Percentiles rank a stretch among this genome's conserved stretches.
Evolutionary conservation across 257 asterid genomes (phyloP).

Genomic region (Nicotiana attenuata): DNA sequence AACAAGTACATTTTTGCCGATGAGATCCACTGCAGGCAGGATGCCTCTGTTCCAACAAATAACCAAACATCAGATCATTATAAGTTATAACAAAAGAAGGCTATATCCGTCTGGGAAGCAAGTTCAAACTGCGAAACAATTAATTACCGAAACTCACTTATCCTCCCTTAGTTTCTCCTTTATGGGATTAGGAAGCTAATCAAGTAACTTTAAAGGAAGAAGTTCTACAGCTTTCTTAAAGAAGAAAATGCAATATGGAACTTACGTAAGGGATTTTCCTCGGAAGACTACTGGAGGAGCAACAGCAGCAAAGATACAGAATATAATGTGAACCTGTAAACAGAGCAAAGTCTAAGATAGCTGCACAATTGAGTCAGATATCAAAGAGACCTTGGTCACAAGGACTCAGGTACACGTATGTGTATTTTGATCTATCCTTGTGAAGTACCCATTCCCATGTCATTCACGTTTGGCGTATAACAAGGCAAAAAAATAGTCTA

Average conservation of each 20-base stretch:
- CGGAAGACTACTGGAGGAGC: conserved; percentile 95
- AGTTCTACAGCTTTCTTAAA: background rate
- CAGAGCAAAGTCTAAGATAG: conserved; percentile 14
- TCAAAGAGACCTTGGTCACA: background rate
- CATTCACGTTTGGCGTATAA: background rate
- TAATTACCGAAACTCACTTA: background rate
- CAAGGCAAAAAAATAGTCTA: background rate
- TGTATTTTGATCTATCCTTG: background rate
- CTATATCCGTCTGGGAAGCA: background rate
- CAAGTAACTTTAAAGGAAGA: background rate
- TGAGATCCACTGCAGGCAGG: conserved; percentile 89
- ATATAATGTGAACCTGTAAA: conserved; percentile 83
- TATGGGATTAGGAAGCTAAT: background rate
- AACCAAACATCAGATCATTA: conserved; percentile 9
- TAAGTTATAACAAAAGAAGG: background rate
- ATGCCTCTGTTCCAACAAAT: conserved; percentile 64
- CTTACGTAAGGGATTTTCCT: conserved; percentile 95
- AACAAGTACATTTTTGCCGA: conserved; percentile 62
- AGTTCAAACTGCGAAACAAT: background rate
- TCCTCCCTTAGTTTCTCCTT: background rate
- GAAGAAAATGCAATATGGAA: conserved; percentile 8
- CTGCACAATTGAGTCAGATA: background rate
- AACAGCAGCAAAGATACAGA: conserved; percentile 88
- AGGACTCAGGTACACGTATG: background rate
- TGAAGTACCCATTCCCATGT: background rate